These are phyloP conservation scores for Tolypocladium amazonense DNA, from an alignment of 2,329 filamentous ascomycete genomes.

Conservation along the genomic window DNA sequence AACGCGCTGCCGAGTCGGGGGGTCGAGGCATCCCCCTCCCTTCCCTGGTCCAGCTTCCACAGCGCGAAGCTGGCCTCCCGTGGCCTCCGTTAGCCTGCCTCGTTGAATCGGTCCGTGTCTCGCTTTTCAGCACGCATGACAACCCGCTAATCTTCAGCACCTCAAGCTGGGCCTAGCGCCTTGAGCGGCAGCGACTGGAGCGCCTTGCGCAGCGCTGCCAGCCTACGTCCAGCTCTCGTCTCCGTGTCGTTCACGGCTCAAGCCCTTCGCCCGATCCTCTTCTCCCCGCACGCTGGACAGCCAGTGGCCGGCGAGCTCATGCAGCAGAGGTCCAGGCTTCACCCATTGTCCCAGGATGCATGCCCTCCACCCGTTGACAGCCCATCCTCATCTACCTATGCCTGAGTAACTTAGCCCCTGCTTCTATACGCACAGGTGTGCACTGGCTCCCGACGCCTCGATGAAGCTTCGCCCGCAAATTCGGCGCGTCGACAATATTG, in stretches of 20 bases:
- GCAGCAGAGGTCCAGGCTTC: background rate
- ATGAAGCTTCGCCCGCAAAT: background rate
- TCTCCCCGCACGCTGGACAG: background rate
- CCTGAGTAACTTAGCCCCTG: too few relatives aligned
- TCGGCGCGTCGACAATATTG: background rate
- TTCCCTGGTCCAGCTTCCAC: background rate
- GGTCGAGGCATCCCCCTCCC: background rate
- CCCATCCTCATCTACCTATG: background rate
- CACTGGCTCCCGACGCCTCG: background rate
- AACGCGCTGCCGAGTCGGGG: background rate
- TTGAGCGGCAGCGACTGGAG: background rate
- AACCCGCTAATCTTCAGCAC: background rate
- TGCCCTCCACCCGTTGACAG: background rate
- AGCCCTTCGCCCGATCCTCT: background rate
- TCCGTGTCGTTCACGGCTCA: background rate
- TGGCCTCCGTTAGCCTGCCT: background rate
- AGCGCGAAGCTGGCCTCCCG: background rate
- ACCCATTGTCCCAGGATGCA: background rate
- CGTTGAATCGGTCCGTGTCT: background rate
- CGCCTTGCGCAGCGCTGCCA: background rate
- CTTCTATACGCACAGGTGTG: background rate
- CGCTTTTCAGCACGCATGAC: background rate
- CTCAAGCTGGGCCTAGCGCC: background rate
- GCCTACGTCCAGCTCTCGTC: background rate
- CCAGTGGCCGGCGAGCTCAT: background rate